phyloP scores from a whole-genome alignment of 208 protist species.

The Wallacemonas rigidus region DNA sequence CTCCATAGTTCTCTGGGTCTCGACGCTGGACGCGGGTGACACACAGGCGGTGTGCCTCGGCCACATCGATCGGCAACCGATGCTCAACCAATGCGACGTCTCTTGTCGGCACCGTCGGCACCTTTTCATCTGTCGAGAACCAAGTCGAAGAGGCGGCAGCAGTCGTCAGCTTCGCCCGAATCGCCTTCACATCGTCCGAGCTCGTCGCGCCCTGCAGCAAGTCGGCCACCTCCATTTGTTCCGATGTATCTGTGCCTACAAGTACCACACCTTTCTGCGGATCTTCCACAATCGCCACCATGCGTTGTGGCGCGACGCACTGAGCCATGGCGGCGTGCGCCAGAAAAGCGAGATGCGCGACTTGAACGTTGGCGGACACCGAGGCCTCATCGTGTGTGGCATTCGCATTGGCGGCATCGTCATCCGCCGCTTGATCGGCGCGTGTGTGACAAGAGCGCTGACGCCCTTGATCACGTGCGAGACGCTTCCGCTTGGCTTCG shows the following conservation, averaged over 20 bases:
- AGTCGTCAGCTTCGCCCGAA: constrained; percentile 1
- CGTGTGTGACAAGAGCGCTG: too few species aligned
- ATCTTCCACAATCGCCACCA: constrained; percentile 68
- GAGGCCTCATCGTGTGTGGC: background rate
- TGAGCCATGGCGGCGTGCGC: constrained; percentile 59
- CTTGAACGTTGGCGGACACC: constrained; percentile 16
- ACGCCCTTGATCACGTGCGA: background rate
- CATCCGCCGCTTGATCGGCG: too few species aligned
- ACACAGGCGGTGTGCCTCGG: constrained; percentile 56
- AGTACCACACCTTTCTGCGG: constrained; percentile 45
- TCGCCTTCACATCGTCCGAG: background rate
- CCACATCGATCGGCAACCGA: constrained; percentile 48
- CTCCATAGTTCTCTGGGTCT: constrained; percentile 20
- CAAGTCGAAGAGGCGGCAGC: background rate
- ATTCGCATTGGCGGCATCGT: too few species aligned
- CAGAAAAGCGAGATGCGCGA: constrained; percentile 62
- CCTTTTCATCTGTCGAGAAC: too few species aligned
- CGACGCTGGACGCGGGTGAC: constrained; percentile 66
- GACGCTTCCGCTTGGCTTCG: background rate
- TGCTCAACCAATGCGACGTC: constrained; percentile 35
- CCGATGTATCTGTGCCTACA: constrained; percentile 40
- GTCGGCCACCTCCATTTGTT: constrained; percentile 38
- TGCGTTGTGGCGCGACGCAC: constrained; percentile 64
- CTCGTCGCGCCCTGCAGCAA: constrained; percentile 22
- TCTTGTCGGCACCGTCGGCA: too few species aligned